phyloP scores from a whole-genome alignment of 2,329 filamentous ascomycete species.

The Ophiocordyceps camponoti-floridani region DNA sequence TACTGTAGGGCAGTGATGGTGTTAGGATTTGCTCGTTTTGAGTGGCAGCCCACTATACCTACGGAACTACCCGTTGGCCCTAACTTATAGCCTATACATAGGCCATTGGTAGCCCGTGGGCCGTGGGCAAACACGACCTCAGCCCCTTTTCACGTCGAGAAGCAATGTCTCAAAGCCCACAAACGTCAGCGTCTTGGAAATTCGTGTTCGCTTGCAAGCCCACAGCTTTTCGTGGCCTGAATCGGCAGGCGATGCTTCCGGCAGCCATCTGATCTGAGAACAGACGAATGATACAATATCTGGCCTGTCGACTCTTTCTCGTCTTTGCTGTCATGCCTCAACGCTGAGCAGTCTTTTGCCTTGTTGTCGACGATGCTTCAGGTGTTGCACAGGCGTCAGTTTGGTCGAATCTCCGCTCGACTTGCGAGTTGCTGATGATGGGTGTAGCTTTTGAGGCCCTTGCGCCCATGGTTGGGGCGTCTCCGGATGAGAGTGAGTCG shows the following conservation, averaged over 20 bases:
- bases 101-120: too few relatives aligned
- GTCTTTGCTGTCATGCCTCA: neutral
- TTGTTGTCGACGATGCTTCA: constrained; percentile 4
- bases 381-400: constrained; percentile 7
- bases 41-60: too few relatives aligned
- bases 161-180: neutral
- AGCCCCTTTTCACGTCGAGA: neutral
- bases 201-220: neutral
- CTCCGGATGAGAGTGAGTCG: constrained; percentile 19
- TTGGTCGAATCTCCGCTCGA: neutral
- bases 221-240: neutral
- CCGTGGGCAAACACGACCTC: too few relatives aligned
- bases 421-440: neutral
- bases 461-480: constrained; percentile 13
- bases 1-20: too few relatives aligned
- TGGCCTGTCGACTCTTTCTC: neutral
- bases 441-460: constrained; percentile 16
- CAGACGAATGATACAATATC: neutral
- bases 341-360: neutral
- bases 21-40: too few relatives aligned
- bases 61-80: too few relatives aligned
- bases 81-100: too few relatives aligned
- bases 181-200: neutral
- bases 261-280: neutral
- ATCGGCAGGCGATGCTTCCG: neutral